A percentile compares a stretch with the other conserved stretches of the same genome.
phyloP scores from a whole-genome alignment of 2,329 filamentous ascomycete genomes.

The Hirsutella rhossiliensis region DNA sequence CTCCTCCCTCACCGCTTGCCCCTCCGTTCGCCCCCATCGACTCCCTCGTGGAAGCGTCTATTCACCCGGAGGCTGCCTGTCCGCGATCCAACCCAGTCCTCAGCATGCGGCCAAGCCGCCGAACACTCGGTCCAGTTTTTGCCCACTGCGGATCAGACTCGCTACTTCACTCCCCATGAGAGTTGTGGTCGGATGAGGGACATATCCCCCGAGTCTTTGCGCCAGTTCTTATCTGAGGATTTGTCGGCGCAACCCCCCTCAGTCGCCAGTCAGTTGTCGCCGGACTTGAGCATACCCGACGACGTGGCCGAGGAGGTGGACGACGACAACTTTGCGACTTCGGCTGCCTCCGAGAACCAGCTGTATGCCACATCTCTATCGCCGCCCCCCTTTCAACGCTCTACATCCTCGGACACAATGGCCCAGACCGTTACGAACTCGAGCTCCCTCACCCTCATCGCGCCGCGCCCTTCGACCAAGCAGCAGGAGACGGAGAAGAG shows the following conservation, averaged over 20 bases:
- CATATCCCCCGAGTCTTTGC: constrained; percentile 31
- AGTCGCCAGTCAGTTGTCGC: constrained; percentile 4
- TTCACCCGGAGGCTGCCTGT: constrained; percentile 30
- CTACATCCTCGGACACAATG: constrained; percentile 15
- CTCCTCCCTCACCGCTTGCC: constrained; percentile 12
- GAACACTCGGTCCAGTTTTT: background rate
- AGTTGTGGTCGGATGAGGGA: background rate
- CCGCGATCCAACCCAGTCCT: constrained; percentile 14
- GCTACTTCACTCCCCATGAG: background rate
- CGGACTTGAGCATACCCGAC: constrained; percentile 21
- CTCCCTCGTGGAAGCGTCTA: constrained; percentile 38
- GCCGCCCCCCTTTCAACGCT: constrained; percentile 37
- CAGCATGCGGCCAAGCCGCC: constrained; percentile 1
- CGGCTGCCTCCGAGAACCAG: constrained; percentile 31
- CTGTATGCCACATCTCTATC: constrained; percentile 35
- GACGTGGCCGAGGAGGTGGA: constrained; percentile 28
- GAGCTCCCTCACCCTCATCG: constrained; percentile 13
- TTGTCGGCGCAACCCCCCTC: background rate
- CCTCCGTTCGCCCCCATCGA: constrained; percentile 32
- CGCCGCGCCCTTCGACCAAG: constrained; percentile 7
- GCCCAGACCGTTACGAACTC: constrained; percentile 10
- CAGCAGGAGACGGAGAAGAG: constrained; percentile 2
- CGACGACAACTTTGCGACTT: constrained; percentile 51
- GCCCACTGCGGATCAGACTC: constrained; percentile 1
- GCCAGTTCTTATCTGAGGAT: constrained; percentile 12